Base-by-base conservation (phyloP, 495 filamentous ascomycete genomes). In the Aspergillus ellipticus region DNA sequence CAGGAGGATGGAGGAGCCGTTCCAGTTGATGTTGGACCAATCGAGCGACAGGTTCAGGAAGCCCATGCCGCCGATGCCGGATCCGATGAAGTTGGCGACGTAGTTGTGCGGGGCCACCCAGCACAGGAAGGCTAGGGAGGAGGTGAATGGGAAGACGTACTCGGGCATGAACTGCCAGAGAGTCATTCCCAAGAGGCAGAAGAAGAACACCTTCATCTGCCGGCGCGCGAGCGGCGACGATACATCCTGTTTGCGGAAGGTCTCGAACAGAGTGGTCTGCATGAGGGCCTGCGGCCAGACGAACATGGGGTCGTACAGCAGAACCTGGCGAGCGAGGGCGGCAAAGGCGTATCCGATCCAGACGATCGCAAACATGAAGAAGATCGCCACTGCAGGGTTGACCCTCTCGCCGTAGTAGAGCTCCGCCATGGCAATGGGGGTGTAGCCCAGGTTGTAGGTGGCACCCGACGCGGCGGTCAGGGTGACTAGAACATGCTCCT, bases 101-200 rank as follows among this genome's bases (percentile, higher is more conserved):
- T 71, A 62, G 56, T 81, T 82, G 16, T 71, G 70, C 7, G 80
- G 80, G 6, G 81, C 80, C 13, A 84, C 79, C 81, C 81, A 83
- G 67, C 81, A 84, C n/a, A 84, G 71, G 49, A 83, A 82, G 2
- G 81, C 79, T 10, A 84, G 67, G 0, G 81, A 84, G n/a, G 73
- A 77, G 11, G 79, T 63, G 54, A 83, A 77, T 0, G 79, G 80
- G 56, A 84, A 84, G 13, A 77, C 73, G 43, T 77, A 83, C 55
- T 84, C 80, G 3, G 80, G 81, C 2, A 84, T 66, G 54, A 84
- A 84, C 51, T 84, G 79, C 81, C 81, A 84, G 1, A 82, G 54
- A 0, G 75, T 79, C 61, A 80, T 72, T 9, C 72, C 80, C 1
- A 76, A 43, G 10, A 84, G 66, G 2, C 74, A 68, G 24, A 73